These are phyloP conservation scores for Poronia punctata DNA, from an alignment of 495 filamentous ascomycete species.

Conservation along the genomic window DNA sequence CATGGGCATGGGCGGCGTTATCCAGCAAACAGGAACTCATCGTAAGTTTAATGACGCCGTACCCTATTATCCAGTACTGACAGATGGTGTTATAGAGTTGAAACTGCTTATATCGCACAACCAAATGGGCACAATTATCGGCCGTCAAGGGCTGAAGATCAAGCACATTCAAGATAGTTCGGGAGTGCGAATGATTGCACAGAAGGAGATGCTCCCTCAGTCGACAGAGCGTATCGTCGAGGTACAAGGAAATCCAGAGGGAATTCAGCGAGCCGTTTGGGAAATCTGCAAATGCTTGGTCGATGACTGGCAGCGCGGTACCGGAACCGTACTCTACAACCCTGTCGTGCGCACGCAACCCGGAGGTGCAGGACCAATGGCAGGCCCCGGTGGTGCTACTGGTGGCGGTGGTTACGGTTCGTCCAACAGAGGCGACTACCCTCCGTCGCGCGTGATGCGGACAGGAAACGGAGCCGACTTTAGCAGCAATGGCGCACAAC, in stretches of 20 bases:
- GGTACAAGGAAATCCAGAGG: conserved; percentile 85
- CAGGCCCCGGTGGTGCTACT: conserved; percentile 30
- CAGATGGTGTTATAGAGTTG: conserved; percentile 55
- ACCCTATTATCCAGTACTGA: conserved; percentile 16
- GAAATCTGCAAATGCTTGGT: conserved; percentile 98
- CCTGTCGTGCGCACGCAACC: conserved; percentile 79
- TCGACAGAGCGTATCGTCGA: conserved; percentile 99
- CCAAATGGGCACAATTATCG: conserved; percentile 99
- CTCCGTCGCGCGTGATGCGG: conserved; percentile 70
- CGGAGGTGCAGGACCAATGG: conserved; percentile 40
- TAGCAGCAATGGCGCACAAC: conserved; percentile 63
- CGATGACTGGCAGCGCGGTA: conserved; percentile 94
- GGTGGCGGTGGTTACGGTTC: conserved; percentile 22
- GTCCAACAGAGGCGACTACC: conserved; percentile 44
- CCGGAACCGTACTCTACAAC: conserved; percentile 94
- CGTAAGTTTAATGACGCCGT: conserved; percentile 55
- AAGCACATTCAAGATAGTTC: conserved; percentile 98
- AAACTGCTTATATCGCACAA: conserved; percentile 98
- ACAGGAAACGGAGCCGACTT: conserved; percentile 98
- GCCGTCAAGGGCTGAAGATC: conserved; percentile 92
- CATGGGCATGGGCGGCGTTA: conserved; percentile 87
- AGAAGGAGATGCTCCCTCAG: conserved; percentile 99
- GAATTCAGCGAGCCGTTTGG: conserved; percentile 93
- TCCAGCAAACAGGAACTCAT: conserved; percentile 80
- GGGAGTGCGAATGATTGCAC: conserved; percentile 95